These are phyloP conservation scores for Cymodocea nodosa DNA, from an alignment of 116 monocot species.

Conservation along the genomic window DNA sequence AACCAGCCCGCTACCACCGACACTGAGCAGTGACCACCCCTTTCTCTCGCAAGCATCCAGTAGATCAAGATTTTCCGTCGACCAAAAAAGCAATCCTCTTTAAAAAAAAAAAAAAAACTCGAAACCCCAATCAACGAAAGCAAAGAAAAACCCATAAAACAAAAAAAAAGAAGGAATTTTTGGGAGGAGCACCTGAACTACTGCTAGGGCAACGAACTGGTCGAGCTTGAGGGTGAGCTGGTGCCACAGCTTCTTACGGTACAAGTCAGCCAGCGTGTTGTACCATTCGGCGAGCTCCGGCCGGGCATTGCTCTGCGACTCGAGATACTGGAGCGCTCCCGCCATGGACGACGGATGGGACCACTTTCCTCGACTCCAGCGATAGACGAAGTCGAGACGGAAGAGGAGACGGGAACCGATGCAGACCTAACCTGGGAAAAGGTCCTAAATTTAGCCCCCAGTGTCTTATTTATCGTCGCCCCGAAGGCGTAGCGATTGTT, in stretches of 20 bases:
- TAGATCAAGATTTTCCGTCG: background rate
- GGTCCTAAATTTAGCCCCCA: too few relatives aligned
- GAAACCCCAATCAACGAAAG: background rate
- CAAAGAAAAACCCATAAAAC: background rate
- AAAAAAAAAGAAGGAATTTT: background rate
- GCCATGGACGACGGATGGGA: conserved; percentile 14
- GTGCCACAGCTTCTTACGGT: conserved; percentile 86
- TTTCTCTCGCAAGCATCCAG: background rate
- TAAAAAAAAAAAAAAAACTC: background rate
- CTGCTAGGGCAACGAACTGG: conserved; percentile 80
- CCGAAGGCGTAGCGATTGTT: too few relatives aligned
- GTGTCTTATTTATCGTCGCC: too few relatives aligned
- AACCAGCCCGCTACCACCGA: background rate
- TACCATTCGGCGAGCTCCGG: conserved; percentile 89
- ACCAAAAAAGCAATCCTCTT: background rate
- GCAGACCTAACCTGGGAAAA: too few relatives aligned
- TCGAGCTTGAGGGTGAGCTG: conserved; percentile 93
- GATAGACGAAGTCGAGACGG: background rate
- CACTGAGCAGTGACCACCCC: background rate
- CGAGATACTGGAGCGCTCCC: conserved; percentile 50
- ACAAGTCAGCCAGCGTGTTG: conserved; percentile 65
- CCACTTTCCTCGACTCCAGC: background rate
- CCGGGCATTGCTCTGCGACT: conserved; percentile 48
- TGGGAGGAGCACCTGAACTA: conserved; percentile 43
- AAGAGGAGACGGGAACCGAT: background rate